These are phyloP conservation scores for Spathaspora arborariae DNA, from an alignment of 805 yeast species.

Conservation along the genomic window DNA sequence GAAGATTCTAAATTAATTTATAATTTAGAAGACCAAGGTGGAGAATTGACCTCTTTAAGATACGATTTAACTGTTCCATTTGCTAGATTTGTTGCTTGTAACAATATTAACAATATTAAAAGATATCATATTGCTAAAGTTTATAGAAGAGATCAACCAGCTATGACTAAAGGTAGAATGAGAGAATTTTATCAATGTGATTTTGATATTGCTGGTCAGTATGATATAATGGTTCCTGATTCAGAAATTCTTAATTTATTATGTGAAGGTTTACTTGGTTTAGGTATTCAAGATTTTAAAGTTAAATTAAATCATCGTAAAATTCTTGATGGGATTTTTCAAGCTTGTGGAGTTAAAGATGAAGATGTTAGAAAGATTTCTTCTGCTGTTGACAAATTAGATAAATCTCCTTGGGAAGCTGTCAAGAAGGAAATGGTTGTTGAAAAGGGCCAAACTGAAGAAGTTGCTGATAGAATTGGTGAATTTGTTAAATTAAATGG, in stretches of 20 bases:
- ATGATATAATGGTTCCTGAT: constrained; percentile 95
- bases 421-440: constrained; percentile 89
- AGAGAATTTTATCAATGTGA: constrained; percentile 99
- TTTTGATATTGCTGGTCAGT: constrained; percentile 91
- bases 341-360: constrained; percentile 89
- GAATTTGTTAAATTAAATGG: constrained; percentile 87
- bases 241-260: constrained; percentile 79
- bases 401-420: constrained; percentile 92
- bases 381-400: constrained; percentile 94
- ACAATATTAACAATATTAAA: constrained; percentile 83
- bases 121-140: constrained; percentile 98
- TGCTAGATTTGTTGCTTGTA: constrained; percentile 96
- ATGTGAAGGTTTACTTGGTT: constrained; percentile 77
- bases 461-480: constrained; percentile 91
- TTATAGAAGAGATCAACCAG: constrained; percentile 98
- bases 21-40: constrained; percentile 97
- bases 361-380: constrained; percentile 93
- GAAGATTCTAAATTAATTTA: constrained; percentile 97
- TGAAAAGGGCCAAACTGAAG: constrained; percentile 87
- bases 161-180: constrained; percentile 99
- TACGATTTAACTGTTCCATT: constrained; percentile 98
- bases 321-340: constrained; percentile 91
- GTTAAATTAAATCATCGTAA: constrained; percentile 93
- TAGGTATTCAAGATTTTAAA: constrained; percentile 87
- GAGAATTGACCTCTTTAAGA: constrained; percentile 91